Evolutionary conservation across 345 rosid genomes (phyloP).

Genomic region (Brassica juncea): DNA sequence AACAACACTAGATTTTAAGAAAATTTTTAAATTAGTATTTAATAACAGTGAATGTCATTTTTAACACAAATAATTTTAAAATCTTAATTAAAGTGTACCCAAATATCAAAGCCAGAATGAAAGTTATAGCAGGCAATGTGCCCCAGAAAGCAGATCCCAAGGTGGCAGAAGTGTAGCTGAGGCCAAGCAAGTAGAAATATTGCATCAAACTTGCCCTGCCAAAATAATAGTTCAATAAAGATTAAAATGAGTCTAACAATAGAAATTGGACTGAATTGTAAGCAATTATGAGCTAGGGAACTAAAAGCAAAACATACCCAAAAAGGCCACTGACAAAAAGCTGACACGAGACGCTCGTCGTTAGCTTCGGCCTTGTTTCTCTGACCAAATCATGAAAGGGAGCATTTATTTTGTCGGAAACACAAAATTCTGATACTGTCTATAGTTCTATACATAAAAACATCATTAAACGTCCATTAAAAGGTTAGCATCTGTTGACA

Average conservation of each 20-base stretch:
- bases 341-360: conserved; percentile 48
- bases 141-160: conserved; percentile 60
- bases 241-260: background rate
- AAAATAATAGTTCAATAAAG: background rate
- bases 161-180: conserved; percentile 66
- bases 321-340: conserved; percentile 48
- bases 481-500: too few species aligned
- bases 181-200: conserved; percentile 59
- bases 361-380: conserved; percentile 66
- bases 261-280: background rate
- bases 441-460: background rate
- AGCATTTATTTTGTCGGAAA: background rate
- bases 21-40: background rate
- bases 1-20: background rate
- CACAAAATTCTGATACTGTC: background rate
- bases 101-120: conserved; percentile 62
- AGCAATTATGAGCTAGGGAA: background rate
- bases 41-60: background rate
- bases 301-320: background rate
- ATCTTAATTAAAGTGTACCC: conserved; percentile 40
- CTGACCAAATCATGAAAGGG: conserved; percentile 37
- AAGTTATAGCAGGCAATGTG: conserved; percentile 59
- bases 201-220: conserved; percentile 66
- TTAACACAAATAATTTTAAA: too few species aligned
- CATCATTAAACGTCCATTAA: background rate